Base-by-base conservation (phyloP, 495 filamentous ascomycete genomes). In the Chaetomium tenue region DNA sequence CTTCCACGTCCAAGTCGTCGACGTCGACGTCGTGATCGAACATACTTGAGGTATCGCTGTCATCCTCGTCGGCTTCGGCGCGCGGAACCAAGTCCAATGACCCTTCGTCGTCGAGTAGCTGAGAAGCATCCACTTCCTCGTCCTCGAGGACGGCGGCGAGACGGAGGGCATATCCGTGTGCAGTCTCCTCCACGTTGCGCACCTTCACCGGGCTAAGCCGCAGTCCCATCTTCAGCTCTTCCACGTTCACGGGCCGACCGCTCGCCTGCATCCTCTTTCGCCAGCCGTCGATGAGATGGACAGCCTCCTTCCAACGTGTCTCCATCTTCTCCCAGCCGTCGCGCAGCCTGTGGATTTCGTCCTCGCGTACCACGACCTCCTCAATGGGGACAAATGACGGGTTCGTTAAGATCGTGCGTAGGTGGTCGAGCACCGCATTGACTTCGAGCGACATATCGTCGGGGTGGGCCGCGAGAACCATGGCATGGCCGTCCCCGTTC, bases 381-480 rank as follows among this genome's bases (percentile, higher is more conserved):
- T 98, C 95, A n/a, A 98, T 82, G 0, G 94, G 90, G 37, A 97
- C 94, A 75, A 98, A 98, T 11, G 91, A 93, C 6, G 94, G 94
- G 66, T 97, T 97, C 13, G 93, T 96, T 30, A 98, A 80, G 42
- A 98, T 81, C 5, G 82, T 90, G 65, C 88, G 84, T 54, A 98
- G 80, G 66, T 94, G 91, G 57, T 89, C 86, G 62, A 98, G 80
- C 2, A 93, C 86, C 4, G 74, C 75, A 28, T 91, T 87, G 75
- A 96, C 83, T 60, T 93, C 88, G 8, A 72, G 66, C 0, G 90
- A 85, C 48, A 98, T 77, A 28, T 88, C 86, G 54, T 91, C 89
- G 71, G 88, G 91, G 30, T 86, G 88, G 4, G 86, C 76, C 13
- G 82, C 81, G 39, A 84, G 73, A 0, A 79, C 74, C 55, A 78